These are phyloP conservation scores for Ogataea trehaloabstinens DNA, from an alignment of 805 yeast species.

Conservation along the genomic window DNA sequence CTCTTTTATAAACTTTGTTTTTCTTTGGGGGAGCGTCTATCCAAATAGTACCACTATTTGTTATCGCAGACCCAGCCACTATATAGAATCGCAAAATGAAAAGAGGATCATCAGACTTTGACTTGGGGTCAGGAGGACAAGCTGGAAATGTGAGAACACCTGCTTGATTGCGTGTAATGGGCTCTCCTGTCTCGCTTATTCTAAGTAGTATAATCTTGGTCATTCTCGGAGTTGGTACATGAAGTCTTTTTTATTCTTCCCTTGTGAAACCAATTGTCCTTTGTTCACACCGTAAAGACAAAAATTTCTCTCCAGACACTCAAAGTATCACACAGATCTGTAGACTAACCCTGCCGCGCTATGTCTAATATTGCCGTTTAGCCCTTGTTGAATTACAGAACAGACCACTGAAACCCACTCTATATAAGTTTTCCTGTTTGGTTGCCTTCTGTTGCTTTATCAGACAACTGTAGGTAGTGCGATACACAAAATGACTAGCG, in stretches of 20 bases:
- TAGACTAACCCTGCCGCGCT: too few species aligned
- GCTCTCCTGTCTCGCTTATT: constrained; percentile 47
- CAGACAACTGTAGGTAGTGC: too few species aligned
- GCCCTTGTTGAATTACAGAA: too few species aligned
- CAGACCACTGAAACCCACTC: too few species aligned
- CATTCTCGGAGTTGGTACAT: constrained; percentile 20
- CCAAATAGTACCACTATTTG: constrained; percentile 69
- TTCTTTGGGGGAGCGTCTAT: constrained; percentile 62
- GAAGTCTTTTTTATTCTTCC: background rate
- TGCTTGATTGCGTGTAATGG: constrained; percentile 35
- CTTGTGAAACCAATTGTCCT: background rate
- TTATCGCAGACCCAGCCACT: constrained; percentile 71
- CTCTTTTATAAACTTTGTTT: constrained; percentile 50
- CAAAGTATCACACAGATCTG: too few species aligned
- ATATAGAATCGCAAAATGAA: constrained; percentile 58
- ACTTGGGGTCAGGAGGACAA: constrained; percentile 33
- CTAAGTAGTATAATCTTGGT: constrained; percentile 44
- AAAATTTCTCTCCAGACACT: too few species aligned
- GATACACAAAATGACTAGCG: too few species aligned
- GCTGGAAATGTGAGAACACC: constrained; percentile 56
- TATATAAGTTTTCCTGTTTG: too few species aligned
- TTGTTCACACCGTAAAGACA: too few species aligned
- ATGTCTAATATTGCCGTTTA: too few species aligned
- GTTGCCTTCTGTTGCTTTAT: too few species aligned
- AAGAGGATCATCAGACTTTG: constrained; percentile 35